phyloP scores from a whole-genome alignment of 148 eudicot species.

The Mesembryanthemum crystallinum region DNA sequence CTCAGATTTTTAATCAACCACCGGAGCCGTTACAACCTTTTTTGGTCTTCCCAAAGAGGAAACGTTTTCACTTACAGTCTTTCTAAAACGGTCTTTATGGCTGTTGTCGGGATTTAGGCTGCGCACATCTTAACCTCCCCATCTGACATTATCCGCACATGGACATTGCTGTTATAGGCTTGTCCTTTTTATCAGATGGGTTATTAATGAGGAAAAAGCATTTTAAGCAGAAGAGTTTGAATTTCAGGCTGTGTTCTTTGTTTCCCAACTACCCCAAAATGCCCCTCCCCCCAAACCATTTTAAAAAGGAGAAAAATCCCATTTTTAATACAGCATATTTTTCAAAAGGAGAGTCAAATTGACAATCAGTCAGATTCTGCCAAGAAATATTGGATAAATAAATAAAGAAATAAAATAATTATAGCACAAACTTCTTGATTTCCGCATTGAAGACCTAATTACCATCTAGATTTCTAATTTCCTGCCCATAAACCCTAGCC shows the following conservation, averaged over 20 bases:
- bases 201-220: not conserved
- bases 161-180: not conserved
- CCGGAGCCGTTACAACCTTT: too few relatives aligned
- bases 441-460: not conserved
- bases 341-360: not conserved
- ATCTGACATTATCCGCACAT: not conserved
- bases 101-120: too few relatives aligned
- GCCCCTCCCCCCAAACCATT: not conserved
- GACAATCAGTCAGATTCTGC: slow-evolving; percentile 12
- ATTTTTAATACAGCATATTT: not conserved
- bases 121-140: too few relatives aligned
- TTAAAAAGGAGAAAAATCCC: not conserved
- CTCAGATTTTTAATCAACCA: too few relatives aligned
- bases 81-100: too few relatives aligned
- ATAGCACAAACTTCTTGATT: not conserved
- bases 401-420: not conserved
- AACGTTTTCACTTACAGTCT: too few relatives aligned
- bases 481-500: slow-evolving; percentile 16
- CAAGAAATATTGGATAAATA: not conserved
- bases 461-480: not conserved
- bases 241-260: not conserved
- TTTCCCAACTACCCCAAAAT: slow-evolving; percentile 7
- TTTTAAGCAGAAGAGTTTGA: not conserved
- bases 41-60: too few relatives aligned
- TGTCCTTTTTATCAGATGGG: too few relatives aligned